These are phyloP conservation scores for Cryoendolithus antarcticus DNA, from an alignment of 2,329 filamentous ascomycete species.

Conservation along the genomic window DNA sequence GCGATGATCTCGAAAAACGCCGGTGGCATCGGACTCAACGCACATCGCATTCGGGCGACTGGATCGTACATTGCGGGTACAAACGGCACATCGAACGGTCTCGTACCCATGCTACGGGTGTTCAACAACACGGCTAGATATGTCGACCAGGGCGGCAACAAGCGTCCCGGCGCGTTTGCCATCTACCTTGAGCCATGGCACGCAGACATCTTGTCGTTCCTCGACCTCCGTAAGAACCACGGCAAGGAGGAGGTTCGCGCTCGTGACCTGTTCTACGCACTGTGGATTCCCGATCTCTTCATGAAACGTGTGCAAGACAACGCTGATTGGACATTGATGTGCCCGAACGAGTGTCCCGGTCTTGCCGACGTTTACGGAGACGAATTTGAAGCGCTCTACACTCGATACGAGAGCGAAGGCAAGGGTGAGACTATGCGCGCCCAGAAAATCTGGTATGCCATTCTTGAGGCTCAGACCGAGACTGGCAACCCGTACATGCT, in stretches of 20 bases:
- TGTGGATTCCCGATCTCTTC: slow-evolving; percentile 98
- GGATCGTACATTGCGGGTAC: slow-evolving; percentile 97
- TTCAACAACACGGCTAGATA: slow-evolving; percentile 99
- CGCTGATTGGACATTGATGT: slow-evolving; percentile 94
- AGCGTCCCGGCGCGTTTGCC: slow-evolving; percentile 94
- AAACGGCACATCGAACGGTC: slow-evolving; percentile 94
- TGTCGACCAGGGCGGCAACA: slow-evolving; percentile 98
- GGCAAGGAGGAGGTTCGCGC: slow-evolving; percentile 97
- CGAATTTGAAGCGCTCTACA: slow-evolving; percentile 90
- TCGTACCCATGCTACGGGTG: slow-evolving; percentile 94
- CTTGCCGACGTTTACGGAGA: slow-evolving; percentile 95
- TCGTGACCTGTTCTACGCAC: slow-evolving; percentile 90
- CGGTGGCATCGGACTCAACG: slow-evolving; percentile 91
- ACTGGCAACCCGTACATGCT: slow-evolving; percentile 99
- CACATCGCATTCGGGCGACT: slow-evolving; percentile 91
- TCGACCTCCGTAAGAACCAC: slow-evolving; percentile 97
- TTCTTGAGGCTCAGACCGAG: slow-evolving; percentile 95
- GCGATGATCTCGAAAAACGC: slow-evolving; percentile 99
- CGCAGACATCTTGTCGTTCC: slow-evolving; percentile 91
- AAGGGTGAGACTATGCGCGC: slow-evolving; percentile 86
- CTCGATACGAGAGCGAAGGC: slow-evolving; percentile 75
- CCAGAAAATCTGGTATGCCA: slow-evolving; percentile 98
- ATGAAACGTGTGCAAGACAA: slow-evolving; percentile 99
- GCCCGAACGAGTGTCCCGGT: slow-evolving; percentile 89
- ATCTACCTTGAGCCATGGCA: slow-evolving; percentile 99